Evolutionary conservation across 441 rosid genomes (phyloP).

Genomic region (Bruguiera hainesii): DNA sequence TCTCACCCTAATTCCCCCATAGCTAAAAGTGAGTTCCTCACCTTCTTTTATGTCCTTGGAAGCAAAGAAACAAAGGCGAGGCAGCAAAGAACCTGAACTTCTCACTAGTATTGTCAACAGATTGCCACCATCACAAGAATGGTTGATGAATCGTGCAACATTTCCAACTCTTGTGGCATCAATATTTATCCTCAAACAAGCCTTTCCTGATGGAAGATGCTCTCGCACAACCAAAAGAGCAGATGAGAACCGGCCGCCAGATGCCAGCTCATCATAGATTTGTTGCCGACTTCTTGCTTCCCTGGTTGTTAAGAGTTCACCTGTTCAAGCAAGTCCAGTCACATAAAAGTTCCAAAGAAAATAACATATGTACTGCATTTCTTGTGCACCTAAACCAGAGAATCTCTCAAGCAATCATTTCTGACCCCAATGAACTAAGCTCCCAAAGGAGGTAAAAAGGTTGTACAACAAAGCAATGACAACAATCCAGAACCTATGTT

Average conservation of each 20-base stretch:
- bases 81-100: conserved; percentile 56
- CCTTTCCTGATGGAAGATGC: conserved; percentile 83
- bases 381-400: background rate
- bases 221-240: conserved; percentile 87
- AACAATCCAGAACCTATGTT: no score
- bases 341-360: conserved; percentile 4
- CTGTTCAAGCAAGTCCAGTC: conserved; percentile 31
- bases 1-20: conserved; percentile 57
- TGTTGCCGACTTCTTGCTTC: conserved; percentile 70
- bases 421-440: background rate
- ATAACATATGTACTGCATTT: background rate
- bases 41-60: conserved; percentile 55
- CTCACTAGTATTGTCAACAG: conserved; percentile 57
- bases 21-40: conserved; percentile 78
- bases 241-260: conserved; percentile 39
- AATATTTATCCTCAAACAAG: conserved; percentile 80
- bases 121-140: conserved; percentile 90
- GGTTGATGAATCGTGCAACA: conserved; percentile 76
- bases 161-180: conserved; percentile 83
- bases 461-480: no score
- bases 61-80: conserved; percentile 84
- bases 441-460: no score
- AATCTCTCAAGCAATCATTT: conserved; percentile 3
- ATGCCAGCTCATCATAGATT: conserved; percentile 54
- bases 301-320: conserved; percentile 67